Evolutionary conservation across 352 stramenopile genomes (phyloP), one percentile per base, ranked within the genome.

Genomic region (Blastocystis sp.): DNA sequence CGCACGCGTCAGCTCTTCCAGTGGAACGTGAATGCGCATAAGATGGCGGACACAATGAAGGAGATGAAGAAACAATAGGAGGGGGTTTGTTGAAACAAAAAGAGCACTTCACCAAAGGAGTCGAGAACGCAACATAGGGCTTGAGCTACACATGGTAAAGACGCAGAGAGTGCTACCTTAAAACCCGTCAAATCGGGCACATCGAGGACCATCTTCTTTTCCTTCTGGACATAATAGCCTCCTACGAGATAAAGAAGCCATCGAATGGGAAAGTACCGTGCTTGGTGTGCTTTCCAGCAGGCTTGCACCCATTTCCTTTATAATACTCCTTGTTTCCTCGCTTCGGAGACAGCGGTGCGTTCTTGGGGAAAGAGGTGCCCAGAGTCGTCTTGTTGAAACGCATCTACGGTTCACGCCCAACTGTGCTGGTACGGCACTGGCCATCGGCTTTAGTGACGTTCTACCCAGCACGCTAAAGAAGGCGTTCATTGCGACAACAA

Each of bases 171-270:
- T 10, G 48, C 23, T 77, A 88, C 78, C 67, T 88, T 88, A 53
- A 88, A 88, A 4, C 61, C 61, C 9, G 78, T 88, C 41, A 88
- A 45, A 76, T 88, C 78, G 56, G 78, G 78, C 79, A 88, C 78
- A 79, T 88, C 64, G n/a, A 88, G 62, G 41, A 79, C 67, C 38
- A 88, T 45, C 19, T 34, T 71, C 62, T 88, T 88, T 23, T 88
- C 78, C 41, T 64, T 62, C n/a, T 77, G 40, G n/a, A 69, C 62
- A 38, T 78, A 78, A 41, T 88, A 88, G 43, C 67, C 52, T 69
- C 74, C 74, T 84, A 84, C 10, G 48, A 14, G 48, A 5, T n/a
- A 7, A 28, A 10, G 40, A 38, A 48, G 40, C 1, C 23, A 21
- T 4, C 5, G 53, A 41, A 3, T 2, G 62, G 2, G 19, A 43